Evolutionary conservation across 2,329 filamentous ascomycete species (phyloP), one percentile per base, ranked within the genome.

Genomic region (Curvularia eragrostidis): DNA sequence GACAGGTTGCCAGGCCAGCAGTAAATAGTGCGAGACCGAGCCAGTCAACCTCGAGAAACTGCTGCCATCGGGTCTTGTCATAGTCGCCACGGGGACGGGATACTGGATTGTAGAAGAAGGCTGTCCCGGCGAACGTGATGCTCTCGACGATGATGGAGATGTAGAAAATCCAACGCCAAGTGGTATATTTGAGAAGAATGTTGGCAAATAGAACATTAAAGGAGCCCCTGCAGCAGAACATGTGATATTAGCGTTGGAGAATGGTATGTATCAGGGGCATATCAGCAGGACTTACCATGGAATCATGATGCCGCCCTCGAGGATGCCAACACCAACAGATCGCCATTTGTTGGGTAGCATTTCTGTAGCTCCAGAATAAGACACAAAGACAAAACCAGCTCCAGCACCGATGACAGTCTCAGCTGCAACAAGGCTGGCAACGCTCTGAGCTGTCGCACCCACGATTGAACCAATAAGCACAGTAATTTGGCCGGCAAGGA

Each of bases 151-250:
- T 41, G 38, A 41, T 41, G 38, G 38, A 41, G 38, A 41, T 41
- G 38, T 41, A 41, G 18, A 41, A 41, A 41, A 41, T 41, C 38
- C 38, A 41, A 41, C 38, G 38, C 38, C 38, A 41, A 21, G 38
- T 41, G 18, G 38, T 12, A 41, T 41, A 41, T 41, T 41, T 41
- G 38, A 41, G 38, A 18, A 41, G 38, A 21, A 41, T 9, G 38
- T 41, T 41, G 38, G 38, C 38, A 41, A 41, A 41, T 21, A 41
- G 18, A 10, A 41, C 38, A 18, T 41, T 41, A 21, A 41, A 21
- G 8, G 18, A 19, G 38, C 38, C 38, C 38, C 38, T 41, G 38
- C 3, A 41, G 18, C 8, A 8, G 10, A 41, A 41, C 38, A 41
- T 41, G 18, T 5, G 38, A 41, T 41, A 41, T 41, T 41, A 41